Percentiles rank a stretch among this genome's conserved stretches.
phyloP scores from a whole-genome alignment of 768 basidiomycete genomes.

The Hydnum rufescens region DNA sequence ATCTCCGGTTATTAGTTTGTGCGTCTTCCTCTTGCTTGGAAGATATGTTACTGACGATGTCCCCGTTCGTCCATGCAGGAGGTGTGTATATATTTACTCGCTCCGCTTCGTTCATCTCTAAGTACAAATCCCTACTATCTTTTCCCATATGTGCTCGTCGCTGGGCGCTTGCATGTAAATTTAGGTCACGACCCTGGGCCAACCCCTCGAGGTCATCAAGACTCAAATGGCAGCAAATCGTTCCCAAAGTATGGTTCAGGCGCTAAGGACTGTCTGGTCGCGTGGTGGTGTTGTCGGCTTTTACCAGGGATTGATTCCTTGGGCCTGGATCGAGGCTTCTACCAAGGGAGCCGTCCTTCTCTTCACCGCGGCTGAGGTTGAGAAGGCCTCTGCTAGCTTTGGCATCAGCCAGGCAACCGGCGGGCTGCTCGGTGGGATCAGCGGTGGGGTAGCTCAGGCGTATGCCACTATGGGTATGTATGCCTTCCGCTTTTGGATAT shows the following conservation, averaged over 20 bases:
- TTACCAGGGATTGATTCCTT: slow-evolving; percentile 97
- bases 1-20: not conserved
- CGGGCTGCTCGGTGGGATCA: slow-evolving; percentile 91
- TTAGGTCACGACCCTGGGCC: slow-evolving; percentile 92
- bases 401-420: slow-evolving; percentile 65
- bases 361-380: slow-evolving; percentile 91
- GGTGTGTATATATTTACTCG: slow-evolving; percentile 11
- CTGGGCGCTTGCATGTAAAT: not conserved
- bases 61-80: too few relatives aligned
- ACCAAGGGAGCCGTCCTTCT: slow-evolving; percentile 94
- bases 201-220: slow-evolving; percentile 94
- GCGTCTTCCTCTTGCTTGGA: slow-evolving; percentile 1
- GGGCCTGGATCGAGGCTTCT: slow-evolving; percentile 99
- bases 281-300: slow-evolving; percentile 80
- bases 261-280: slow-evolving; percentile 69
- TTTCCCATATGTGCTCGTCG: not conserved
- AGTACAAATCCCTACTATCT: not conserved
- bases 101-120: slow-evolving; percentile 8
- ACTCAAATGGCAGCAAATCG: slow-evolving; percentile 99
- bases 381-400: slow-evolving; percentile 38
- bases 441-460: slow-evolving; percentile 90
- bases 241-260: slow-evolving; percentile 73
- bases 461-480: slow-evolving; percentile 97
- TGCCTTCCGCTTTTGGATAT: not conserved
- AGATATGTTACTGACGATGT: not conserved